Evolutionary conservation across 805 yeast genomes (phyloP).

Genomic region (Nakazawaea anatomiae): DNA sequence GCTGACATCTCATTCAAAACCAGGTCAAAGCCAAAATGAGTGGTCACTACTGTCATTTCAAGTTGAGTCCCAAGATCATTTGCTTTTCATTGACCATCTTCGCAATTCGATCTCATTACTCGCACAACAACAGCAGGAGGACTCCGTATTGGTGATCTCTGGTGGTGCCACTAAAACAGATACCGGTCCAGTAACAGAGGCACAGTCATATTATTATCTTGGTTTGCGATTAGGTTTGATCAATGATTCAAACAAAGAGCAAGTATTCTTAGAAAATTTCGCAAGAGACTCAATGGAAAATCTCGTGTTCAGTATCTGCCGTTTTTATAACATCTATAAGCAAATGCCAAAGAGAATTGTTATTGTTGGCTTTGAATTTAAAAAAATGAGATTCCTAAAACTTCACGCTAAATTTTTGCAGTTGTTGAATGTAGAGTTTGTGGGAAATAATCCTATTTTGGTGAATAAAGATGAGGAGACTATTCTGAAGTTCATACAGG

Average conservation of each 20-base stretch:
- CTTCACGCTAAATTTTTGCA: constrained; percentile 50
- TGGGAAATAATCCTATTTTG: constrained; percentile 49
- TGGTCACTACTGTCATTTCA: constrained; percentile 72
- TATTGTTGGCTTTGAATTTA: constrained; percentile 73
- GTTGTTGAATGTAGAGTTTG: constrained; percentile 38
- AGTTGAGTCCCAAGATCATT: constrained; percentile 61
- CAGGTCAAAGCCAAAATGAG: constrained; percentile 44
- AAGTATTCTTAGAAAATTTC: constrained; percentile 55
- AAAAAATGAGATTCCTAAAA: constrained; percentile 50
- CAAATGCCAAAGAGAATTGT: constrained; percentile 46
- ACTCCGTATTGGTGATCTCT: constrained; percentile 36
- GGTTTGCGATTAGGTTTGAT: constrained; percentile 28
- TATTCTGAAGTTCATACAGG: constrained; percentile 35
- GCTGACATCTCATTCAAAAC: constrained; percentile 17
- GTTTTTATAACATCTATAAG: constrained; percentile 41
- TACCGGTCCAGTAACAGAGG: constrained; percentile 55
- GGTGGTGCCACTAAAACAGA: constrained; percentile 63
- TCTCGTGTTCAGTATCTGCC: constrained; percentile 51
- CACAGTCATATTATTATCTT: constrained; percentile 47
- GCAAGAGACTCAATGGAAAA: constrained; percentile 82
- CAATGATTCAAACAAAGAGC: constrained; percentile 2
- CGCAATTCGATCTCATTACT: constrained; percentile 33
- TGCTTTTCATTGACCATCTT: constrained; percentile 60
- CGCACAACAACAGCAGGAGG: constrained; percentile 13
- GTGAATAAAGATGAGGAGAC: constrained; percentile 18